Conservation (phyloP, 225 moss, liverwort and hornwort species). For the Marchantia polymorpha region DNA sequence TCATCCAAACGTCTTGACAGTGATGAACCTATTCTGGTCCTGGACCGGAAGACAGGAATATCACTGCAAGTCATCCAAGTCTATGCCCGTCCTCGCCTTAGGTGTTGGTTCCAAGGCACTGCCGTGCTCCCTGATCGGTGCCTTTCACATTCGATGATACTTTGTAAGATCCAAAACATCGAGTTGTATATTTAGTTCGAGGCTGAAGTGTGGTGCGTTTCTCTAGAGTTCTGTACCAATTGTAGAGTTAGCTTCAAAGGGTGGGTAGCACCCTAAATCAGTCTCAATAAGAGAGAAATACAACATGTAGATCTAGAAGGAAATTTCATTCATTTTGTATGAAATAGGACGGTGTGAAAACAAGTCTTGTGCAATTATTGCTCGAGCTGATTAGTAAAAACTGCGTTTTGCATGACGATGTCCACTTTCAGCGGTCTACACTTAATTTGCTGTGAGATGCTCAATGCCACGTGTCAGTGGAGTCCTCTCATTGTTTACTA, state of each 20-base stretch:
- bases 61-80: background rate
- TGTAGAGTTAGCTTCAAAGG: background rate
- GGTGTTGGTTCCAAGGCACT: background rate
- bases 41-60: too few species aligned
- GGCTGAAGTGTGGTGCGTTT: background rate
- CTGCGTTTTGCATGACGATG: too few species aligned
- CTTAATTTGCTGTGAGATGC: too few species aligned
- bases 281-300: background rate
- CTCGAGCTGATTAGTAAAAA: too few species aligned
- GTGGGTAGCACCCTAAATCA: slow-evolving; percentile 8
- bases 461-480: too few species aligned
- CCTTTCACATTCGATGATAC: background rate
- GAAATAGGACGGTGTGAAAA: too few species aligned
- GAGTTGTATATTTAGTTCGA: background rate
- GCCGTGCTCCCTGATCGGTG: background rate
- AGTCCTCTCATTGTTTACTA: too few species aligned
- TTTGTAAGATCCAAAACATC: background rate
- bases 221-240: background rate
- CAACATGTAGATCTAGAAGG: background rate
- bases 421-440: too few species aligned
- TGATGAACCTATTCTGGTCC: background rate
- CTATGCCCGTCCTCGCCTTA: too few species aligned
- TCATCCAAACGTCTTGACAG: background rate
- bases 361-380: too few species aligned
- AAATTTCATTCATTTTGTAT: too few species aligned